Evolutionary conservation across 2,329 filamentous ascomycete species (phyloP), one percentile per base, ranked within the genome.

Genomic region (Truncatella angustata): DNA sequence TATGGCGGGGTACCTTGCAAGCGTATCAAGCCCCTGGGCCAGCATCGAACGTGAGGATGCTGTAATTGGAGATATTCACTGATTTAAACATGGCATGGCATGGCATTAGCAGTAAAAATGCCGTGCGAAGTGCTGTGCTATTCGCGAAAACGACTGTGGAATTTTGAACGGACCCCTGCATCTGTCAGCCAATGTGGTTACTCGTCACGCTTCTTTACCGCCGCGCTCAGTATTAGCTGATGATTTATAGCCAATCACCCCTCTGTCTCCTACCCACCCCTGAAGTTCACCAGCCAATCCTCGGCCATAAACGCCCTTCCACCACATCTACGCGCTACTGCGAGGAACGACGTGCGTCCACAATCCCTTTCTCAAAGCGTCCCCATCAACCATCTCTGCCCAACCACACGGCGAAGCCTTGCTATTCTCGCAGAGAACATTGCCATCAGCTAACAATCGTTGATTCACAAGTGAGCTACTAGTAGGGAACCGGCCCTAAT

Each of bases 211-310:
- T 48, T 49, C 34, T 63, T 64, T 68, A 56, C 65, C 65, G 65
- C 65, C 65, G 60, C 58, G 60, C 62, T 62, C 51, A 65, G 55
- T 55, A 56, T 58, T 57, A 62, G 63, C 57, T 59, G 59, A 56
- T 56, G 52, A 49, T 44, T 58, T 54, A 58, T 48, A 56, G 46
- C 65, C 65, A 66, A 67, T 66, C 55, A 64, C 49, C 49, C 61
- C 44, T n/a, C 56, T 45, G 52, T 45, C 52, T 57, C 58, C 47
- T 37, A 49, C 45, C 39, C 52, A 54, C 60, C 65, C 65, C 63
- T 62, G 58, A 54, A 51, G 51, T 5, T 42, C 28, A 47, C 46
- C 57, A 58, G 51, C 73, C 72, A 75, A 75, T 75, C 60, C 57
- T 51, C 54, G 59, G 51, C 56, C 61, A 54, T 60, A 65, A 63